Percentiles rank a stretch among this genome's conserved stretches.
Conservation (phyloP, 257 asterid genomes). For the Agastache rugosa region DNA sequence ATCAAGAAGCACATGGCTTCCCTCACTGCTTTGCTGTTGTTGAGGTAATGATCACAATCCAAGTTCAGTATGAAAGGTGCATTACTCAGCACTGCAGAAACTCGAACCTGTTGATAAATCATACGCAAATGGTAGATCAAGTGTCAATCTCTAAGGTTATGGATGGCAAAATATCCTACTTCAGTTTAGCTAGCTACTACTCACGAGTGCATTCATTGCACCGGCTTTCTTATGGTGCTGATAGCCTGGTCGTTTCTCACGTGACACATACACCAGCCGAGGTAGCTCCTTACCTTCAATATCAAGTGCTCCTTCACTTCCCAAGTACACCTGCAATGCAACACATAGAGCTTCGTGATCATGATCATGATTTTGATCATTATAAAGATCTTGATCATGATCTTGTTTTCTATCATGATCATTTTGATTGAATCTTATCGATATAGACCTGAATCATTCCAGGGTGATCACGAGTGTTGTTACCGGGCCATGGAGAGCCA, state of each 20-base stretch:
- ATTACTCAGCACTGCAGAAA: conserved; percentile 78
- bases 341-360: neutral
- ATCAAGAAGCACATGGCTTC: conserved; percentile 87
- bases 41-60: conserved; percentile 86
- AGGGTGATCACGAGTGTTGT: conserved; percentile 81
- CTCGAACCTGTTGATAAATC: conserved; percentile 38
- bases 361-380: neutral
- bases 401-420: neutral
- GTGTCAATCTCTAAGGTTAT: too few relatives aligned
- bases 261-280: conserved; percentile 37
- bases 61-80: conserved; percentile 83
- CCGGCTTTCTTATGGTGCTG: conserved; percentile 41
- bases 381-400: neutral
- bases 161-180: neutral
- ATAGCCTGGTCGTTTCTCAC: conserved; percentile 43
- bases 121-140: too few relatives aligned
- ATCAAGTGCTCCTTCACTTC: conserved; percentile 42
- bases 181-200: too few relatives aligned
- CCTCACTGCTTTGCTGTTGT: conserved; percentile 80
- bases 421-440: neutral
- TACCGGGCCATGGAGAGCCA: conserved; percentile 90
- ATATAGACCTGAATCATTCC: conserved; percentile 78
- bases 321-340: conserved; percentile 34
- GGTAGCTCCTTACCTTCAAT: conserved; percentile 41
- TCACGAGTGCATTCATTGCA: conserved; percentile 39